phyloP scores from a whole-genome alignment of 73 alveolate genomes.

The Breviolum minutum region DNA sequence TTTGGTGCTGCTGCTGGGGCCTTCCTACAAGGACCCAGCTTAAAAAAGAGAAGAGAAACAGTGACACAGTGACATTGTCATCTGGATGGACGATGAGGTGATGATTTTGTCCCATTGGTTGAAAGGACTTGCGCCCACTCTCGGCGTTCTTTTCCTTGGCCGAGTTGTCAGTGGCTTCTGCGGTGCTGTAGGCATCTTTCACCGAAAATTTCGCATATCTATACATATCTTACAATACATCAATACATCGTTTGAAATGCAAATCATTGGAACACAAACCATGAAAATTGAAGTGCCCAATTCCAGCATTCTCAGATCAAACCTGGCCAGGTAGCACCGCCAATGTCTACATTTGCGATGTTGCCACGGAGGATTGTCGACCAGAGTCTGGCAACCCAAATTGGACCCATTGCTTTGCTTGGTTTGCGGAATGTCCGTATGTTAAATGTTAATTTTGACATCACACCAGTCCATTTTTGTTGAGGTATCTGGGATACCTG shows the following conservation, averaged over 20 bases:
- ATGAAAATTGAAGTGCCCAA: background rate
- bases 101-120: background rate
- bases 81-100: background rate
- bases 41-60: background rate
- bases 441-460: background rate
- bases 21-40: conserved; percentile 39
- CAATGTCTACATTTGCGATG: conserved; percentile 86
- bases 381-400: conserved; percentile 29
- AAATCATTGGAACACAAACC: background rate
- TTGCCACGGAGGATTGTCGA: conserved; percentile 82
- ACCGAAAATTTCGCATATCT: too few relatives aligned
- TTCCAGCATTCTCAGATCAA: too few relatives aligned
- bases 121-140: conserved; percentile 55
- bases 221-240: too few relatives aligned
- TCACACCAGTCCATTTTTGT: background rate
- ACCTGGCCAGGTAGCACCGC: conserved; percentile 59
- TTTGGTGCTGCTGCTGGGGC: conserved; percentile 92
- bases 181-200: conserved; percentile 62
- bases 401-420: background rate
- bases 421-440: background rate
- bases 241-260: too few relatives aligned
- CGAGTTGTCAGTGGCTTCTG: conserved; percentile 88
- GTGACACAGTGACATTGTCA: background rate
- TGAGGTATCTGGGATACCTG: conserved; percentile 77
- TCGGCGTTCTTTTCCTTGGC: conserved; percentile 65